Conservation (phyloP, 768 basidiomycete genomes). For the Pleurotus eryngii region DNA sequence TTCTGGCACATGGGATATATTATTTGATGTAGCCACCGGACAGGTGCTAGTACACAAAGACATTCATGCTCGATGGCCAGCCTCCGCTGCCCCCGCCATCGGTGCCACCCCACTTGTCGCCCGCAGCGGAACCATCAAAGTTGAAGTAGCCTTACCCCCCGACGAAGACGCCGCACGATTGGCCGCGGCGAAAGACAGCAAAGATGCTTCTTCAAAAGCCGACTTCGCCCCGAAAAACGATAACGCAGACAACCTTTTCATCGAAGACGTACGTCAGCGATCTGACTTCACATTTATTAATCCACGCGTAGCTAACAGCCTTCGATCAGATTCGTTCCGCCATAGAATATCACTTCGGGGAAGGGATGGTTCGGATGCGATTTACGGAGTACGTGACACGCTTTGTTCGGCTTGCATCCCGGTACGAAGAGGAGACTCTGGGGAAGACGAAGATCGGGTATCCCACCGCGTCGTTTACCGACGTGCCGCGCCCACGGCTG, state of each 20-base stretch:
- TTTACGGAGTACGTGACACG: conserved; percentile 87
- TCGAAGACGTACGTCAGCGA: conserved; percentile 78
- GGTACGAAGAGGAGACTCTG: conserved; percentile 84
- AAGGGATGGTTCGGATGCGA: conserved; percentile 79
- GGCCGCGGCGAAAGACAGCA: conserved; percentile 28
- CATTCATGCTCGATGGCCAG: conserved; percentile 59
- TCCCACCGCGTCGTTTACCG: conserved; percentile 52
- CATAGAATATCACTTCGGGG: conserved; percentile 91
- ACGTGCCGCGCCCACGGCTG: conserved; percentile 44
- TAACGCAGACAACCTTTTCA: conserved; percentile 78
- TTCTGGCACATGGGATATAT: conserved; percentile 84
- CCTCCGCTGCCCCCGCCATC: conserved; percentile 34
- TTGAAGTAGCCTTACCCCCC: conserved; percentile 57
- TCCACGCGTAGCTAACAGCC: too few species aligned
- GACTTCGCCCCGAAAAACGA: conserved; percentile 58
- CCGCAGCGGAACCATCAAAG: conserved; percentile 61
- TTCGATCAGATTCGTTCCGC: conserved; percentile 68
- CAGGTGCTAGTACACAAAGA: conserved; percentile 87
- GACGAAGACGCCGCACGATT: conserved; percentile 70
- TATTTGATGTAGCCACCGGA: conserved; percentile 88
- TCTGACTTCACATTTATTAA: too few species aligned
- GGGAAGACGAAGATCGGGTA: conserved; percentile 78
- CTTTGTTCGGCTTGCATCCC: conserved; percentile 85
- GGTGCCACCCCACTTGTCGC: conserved; percentile 38
- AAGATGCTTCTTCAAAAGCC: conserved; percentile 50